phyloP scores from a whole-genome alignment of 2,329 filamentous ascomycete species.

The Fusarium temperatum region DNA sequence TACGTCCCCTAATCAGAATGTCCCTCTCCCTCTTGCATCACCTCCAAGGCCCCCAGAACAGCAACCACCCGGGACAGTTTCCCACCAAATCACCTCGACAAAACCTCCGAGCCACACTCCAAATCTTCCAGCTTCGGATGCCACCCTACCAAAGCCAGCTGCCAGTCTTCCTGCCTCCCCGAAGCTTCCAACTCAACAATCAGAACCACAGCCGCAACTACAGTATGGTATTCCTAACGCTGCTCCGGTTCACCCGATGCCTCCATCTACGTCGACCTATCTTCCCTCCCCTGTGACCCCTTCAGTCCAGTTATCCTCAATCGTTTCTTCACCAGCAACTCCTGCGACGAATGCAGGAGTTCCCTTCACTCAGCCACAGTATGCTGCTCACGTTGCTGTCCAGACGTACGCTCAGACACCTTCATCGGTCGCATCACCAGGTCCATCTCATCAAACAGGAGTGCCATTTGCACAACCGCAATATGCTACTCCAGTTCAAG shows the following conservation, averaged over 20 bases:
- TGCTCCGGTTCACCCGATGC: constrained; percentile 15
- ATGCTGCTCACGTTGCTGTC: constrained; percentile 23
- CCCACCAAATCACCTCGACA: constrained; percentile 38
- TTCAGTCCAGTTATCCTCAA: constrained; percentile 10
- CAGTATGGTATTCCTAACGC: constrained; percentile 22
- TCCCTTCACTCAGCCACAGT: constrained; percentile 32
- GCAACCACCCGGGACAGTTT: constrained; percentile 22
- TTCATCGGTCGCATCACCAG: background rate
- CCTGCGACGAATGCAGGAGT: constrained; percentile 13
- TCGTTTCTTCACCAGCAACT: constrained; percentile 8
- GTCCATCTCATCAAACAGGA: constrained; percentile 12
- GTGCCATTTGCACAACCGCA: constrained; percentile 33
- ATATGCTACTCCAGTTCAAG: constrained; percentile 26
- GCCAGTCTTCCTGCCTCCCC: constrained; percentile 16
- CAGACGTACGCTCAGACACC: constrained; percentile 14
- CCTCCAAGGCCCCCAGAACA: constrained; percentile 11
- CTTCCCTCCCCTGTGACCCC: constrained; percentile 23
- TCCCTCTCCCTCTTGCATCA: constrained; percentile 6
- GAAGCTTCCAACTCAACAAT: background rate
- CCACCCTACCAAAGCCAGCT: constrained; percentile 10
- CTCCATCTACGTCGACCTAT: constrained; percentile 12
- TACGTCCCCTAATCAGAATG: constrained; percentile 5
- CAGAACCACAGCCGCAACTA: constrained; percentile 2
- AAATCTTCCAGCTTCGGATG: background rate
- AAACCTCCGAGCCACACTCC: background rate